A percentile compares a stretch with the other conserved stretches of the same genome.
phyloP scores from a whole-genome alignment of 331 rosid genomes.

The Dryas integrifolia region DNA sequence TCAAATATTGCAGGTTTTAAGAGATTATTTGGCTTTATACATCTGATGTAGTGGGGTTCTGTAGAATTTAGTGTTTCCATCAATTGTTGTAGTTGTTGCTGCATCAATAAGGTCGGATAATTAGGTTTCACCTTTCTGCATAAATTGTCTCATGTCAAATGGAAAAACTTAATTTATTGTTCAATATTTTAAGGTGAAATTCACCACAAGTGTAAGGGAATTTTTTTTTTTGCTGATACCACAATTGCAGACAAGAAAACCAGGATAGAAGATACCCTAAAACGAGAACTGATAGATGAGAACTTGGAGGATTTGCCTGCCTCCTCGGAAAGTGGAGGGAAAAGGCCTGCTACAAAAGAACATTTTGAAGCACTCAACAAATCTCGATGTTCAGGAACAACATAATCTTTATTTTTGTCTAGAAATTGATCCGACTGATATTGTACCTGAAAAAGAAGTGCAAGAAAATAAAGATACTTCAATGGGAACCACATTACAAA shows the following conservation, averaged over 20 bases:
- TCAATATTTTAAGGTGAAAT: slow-evolving; percentile 8
- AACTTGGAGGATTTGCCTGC: slow-evolving; percentile 73
- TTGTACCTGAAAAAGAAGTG: slow-evolving; percentile 64
- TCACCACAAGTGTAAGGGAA: slow-evolving; percentile 27
- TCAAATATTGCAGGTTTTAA: slow-evolving; percentile 65
- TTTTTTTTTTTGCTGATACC: not conserved
- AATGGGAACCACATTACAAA: slow-evolving; percentile 19
- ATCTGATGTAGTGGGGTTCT: slow-evolving; percentile 91
- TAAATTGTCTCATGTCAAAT: not conserved
- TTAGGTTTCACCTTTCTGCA: slow-evolving; percentile 27
- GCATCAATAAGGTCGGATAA: slow-evolving; percentile 40
- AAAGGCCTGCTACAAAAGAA: slow-evolving; percentile 75
- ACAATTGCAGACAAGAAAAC: not conserved
- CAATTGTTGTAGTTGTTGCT: slow-evolving; percentile 90
- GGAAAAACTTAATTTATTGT: not conserved
- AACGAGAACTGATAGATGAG: slow-evolving; percentile 88
- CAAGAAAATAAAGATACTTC: slow-evolving; percentile 20
- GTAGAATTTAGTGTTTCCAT: slow-evolving; percentile 76
- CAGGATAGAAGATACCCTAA: slow-evolving; percentile 55
- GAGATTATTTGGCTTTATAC: slow-evolving; percentile 77
- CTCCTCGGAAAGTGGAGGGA: slow-evolving; percentile 77
- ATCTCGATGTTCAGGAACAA: slow-evolving; percentile 89
- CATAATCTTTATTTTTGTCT: slow-evolving; percentile 92
- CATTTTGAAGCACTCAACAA: slow-evolving; percentile 78
- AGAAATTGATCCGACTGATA: slow-evolving; percentile 84